Base-by-base conservation (phyloP, 2,329 filamentous ascomycete species). In the Pseudogymnoascus sp. region DNA sequence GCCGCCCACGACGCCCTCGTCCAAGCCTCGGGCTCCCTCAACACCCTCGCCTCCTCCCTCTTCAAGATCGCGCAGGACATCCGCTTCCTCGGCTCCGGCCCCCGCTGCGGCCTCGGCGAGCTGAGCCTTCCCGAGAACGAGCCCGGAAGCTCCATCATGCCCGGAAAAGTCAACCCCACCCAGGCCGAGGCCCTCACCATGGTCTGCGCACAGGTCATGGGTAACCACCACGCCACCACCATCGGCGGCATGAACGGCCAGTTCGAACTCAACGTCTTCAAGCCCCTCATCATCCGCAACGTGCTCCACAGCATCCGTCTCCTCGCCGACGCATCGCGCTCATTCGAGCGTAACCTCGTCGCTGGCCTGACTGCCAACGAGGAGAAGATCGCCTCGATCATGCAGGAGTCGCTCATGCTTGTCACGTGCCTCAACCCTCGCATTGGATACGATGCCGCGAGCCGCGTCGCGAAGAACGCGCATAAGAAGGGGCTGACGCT, bases 61-160 rank as follows among this genome's bases (percentile, higher is more conserved):
- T 95, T 90, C 84, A 97, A 99, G 83, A 96, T 99, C 71, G 94
- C 93, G 9, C 92, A 99, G 79, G 94, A 97, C 75, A 91, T 99
- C 73, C 89, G 94, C 71, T 97, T 96, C 80, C 89, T 97, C 59
- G 94, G 94, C 69, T 96, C 90, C 68, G 94, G 94, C 14, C 94
- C 94, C 61, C 91, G 94, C 63, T 97, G 94, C 76, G 94, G 94
- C 71, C 87, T 97, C 20, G 93, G 92, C 67, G 94, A 99, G 80
- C 84, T 99, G 65, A 84, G 84, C 71, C 85, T 99, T 59, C 94
- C 94, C 25, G 94, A 99, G 80, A 99, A 99, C 79, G 94, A 99
- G 81, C 94, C 94, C 35, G 93, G 93, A 66, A 94, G 89, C 72
- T 95, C 90, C 69, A 97, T 99, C 81, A 99, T 99, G 94, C 94